These are phyloP conservation scores for Penicillium ochrochloron DNA, from an alignment of 495 filamentous ascomycete species.

Conservation along the genomic window DNA sequence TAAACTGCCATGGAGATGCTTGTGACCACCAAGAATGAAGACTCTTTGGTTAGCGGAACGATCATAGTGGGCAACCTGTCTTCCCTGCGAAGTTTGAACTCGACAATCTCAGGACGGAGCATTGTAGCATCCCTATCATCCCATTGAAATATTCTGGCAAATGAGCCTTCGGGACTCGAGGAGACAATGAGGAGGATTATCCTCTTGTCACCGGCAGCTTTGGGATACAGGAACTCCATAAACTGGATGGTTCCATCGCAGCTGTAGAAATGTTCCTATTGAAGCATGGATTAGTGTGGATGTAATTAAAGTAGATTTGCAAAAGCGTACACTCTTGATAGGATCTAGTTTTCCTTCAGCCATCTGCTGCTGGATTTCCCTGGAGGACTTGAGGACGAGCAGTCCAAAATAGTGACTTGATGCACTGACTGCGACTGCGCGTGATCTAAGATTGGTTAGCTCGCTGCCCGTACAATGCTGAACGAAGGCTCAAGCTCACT, in stretches of 20 bases:
- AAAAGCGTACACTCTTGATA: constrained; percentile 40
- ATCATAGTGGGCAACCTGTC: constrained; percentile 68
- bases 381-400: constrained; percentile 45
- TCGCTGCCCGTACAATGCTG: neutral
- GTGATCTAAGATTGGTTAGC: constrained; percentile 51
- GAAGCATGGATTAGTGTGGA: neutral
- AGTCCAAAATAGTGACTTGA: constrained; percentile 62
- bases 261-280: constrained; percentile 4
- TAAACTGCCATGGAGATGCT: constrained; percentile 63
- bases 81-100: constrained; percentile 58
- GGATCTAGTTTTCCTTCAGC: constrained; percentile 38
- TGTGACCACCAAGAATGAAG: constrained; percentile 68
- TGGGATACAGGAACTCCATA: constrained; percentile 85
- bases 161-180: constrained; percentile 60
- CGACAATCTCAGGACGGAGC: constrained; percentile 46
- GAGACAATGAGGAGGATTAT: constrained; percentile 80
- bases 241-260: constrained; percentile 73
- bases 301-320: neutral
- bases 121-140: constrained; percentile 46
- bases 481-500: constrained; percentile 40
- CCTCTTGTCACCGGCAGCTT: constrained; percentile 57
- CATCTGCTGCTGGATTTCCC: constrained; percentile 43
- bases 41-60: constrained; percentile 67
- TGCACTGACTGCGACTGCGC: constrained; percentile 68
- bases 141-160: constrained; percentile 79